Base-by-base conservation (phyloP, 2,329 filamentous ascomycete species). In the Neofusicoccum laricinum region DNA sequence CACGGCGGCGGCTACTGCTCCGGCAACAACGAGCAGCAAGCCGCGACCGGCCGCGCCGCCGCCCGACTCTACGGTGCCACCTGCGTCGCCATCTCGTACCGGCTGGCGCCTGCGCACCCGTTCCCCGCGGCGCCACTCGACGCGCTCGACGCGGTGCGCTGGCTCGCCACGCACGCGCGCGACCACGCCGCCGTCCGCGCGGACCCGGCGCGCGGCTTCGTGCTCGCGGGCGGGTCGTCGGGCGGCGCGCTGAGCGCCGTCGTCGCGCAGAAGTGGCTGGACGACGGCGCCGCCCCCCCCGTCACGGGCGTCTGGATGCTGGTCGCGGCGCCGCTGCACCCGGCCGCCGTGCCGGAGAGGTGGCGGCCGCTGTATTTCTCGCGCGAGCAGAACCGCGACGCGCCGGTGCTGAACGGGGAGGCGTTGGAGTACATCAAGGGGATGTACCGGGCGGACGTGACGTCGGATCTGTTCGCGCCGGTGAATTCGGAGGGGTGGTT, bases 111-210 rank as follows among this genome's bases (percentile, higher is more conserved):
- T 2, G 74, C 77, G 64, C 69, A 73, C 50, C 70, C 71, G 11
- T 78, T 74, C 65, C 76, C 76, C 7, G 68, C 71, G 7, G 73
- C 76, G 17, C 64, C 75, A 0, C 69, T 76, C 38, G 76, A 78
- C 58, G 67, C 68, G 1, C 65, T 76, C n/a, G 70, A 72, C 53
- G 73, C 73, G 2, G 45, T 77, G 1, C 68, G 70, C 64, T 78
- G 75, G 72, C 68, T 76, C 1, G 55, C 55, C 2, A 4, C 25
- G 25, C 40, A 46, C 55, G 55, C 40, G 8, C 40, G 38, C 53
- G 36, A 46, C 6, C n/a, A 36, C 40, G 2, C 51, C 12, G 21
- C 38, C 53, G 45, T 59, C 25, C 5, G 15, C 30, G 55, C 55
- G 7, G 55, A 59, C 5, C 40, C 55, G 11, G 1, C 15, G 4